Evolutionary conservation across 495 filamentous ascomycete species (phyloP).

Genomic region (Xylaria longipes): DNA sequence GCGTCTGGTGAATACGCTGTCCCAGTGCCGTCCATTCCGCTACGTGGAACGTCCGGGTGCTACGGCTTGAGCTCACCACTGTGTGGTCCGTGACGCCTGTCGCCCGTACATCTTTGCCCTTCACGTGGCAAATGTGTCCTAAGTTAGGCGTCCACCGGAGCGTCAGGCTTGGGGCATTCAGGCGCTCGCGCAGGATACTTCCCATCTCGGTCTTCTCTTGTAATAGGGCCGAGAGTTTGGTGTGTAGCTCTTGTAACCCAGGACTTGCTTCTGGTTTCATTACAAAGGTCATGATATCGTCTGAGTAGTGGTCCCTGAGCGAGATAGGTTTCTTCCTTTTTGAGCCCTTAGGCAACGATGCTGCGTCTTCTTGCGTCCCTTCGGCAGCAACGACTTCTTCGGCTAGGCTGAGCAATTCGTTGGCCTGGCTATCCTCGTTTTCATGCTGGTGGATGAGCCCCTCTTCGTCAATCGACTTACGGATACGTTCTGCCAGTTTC

Average conservation of each 20-base stretch:
- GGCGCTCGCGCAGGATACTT: conserved; percentile 59
- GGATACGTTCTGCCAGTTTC: conserved; percentile 72
- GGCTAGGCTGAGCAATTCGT: conserved; percentile 70
- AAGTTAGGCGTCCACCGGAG: conserved; percentile 83
- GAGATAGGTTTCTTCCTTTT: conserved; percentile 50
- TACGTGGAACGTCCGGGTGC: conserved; percentile 82
- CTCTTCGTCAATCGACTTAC: conserved; percentile 89
- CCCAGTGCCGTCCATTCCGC: conserved; percentile 85
- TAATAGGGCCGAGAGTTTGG: conserved; percentile 62
- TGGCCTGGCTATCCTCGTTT: conserved; percentile 72
- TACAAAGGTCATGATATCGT: conserved; percentile 73
- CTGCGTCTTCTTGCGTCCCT: conserved; percentile 52
- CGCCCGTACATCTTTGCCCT: conserved; percentile 71
- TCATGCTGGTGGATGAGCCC: conserved; percentile 79
- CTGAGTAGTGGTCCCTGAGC: conserved; percentile 57
- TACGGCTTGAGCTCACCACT: conserved; percentile 73
- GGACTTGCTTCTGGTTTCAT: conserved; percentile 80
- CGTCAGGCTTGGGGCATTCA: conserved; percentile 65
- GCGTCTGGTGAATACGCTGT: conserved; percentile 70
- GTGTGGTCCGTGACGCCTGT: conserved; percentile 37
- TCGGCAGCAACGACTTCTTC: conserved; percentile 69
- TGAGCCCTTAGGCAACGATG: conserved; percentile 48
- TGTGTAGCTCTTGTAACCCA: conserved; percentile 69
- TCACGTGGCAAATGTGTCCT: conserved; percentile 90
- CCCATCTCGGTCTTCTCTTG: conserved; percentile 65